phyloP scores from a whole-genome alignment of 768 basidiomycete genomes.

The Roridomyces roridus region DNA sequence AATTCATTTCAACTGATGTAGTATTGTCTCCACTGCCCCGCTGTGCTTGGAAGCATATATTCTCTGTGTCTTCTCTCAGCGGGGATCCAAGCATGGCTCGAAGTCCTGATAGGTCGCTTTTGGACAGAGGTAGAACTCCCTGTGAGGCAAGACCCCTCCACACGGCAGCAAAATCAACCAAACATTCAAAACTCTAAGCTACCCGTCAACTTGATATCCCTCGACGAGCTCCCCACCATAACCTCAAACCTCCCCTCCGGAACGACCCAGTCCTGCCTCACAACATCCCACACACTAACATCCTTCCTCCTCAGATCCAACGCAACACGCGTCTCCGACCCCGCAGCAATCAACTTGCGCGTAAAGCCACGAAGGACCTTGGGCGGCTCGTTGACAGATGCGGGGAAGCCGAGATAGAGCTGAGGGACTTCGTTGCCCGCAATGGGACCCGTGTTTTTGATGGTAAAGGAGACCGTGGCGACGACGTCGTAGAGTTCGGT shows the following conservation, averaged over 20 bases:
- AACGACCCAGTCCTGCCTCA: constrained; percentile 36
- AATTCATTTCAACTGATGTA: too few species aligned
- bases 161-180: too few species aligned
- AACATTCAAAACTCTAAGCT: constrained; percentile 9
- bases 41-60: too few species aligned
- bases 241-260: constrained; percentile 39
- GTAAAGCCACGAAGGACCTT: constrained; percentile 40
- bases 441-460: constrained; percentile 42
- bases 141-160: too few species aligned
- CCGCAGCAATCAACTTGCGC: constrained; percentile 26
- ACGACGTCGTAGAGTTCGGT: constrained; percentile 33
- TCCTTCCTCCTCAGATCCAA: constrained; percentile 17
- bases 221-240: constrained; percentile 35
- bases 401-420: constrained; percentile 35
- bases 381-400: constrained; percentile 36
- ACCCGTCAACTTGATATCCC: constrained; percentile 25
- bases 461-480: constrained; percentile 38
- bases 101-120: too few species aligned
- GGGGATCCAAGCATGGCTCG: too few species aligned
- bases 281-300: constrained; percentile 22
- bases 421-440: constrained; percentile 34
- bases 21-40: too few species aligned
- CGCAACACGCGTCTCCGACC: constrained; percentile 10
- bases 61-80: too few species aligned
- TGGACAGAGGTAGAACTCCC: too few species aligned